A percentile compares a stretch with the other conserved stretches of the same genome.
Conservation (phyloP, 306 rosid species). For the Malus asiatica region DNA sequence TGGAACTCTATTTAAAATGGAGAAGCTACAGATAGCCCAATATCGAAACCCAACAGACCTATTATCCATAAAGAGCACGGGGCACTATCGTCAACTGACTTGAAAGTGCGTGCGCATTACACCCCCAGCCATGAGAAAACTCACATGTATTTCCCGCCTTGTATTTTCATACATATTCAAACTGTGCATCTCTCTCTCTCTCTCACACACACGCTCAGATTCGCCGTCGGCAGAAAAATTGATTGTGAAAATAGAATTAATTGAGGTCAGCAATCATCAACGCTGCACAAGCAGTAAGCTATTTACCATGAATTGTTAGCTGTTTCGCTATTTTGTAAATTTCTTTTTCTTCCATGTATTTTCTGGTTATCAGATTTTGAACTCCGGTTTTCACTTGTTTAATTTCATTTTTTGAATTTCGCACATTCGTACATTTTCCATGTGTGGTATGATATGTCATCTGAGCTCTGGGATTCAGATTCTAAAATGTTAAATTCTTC, state of each 20-base stretch:
- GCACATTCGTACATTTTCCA: neutral
- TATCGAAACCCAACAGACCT: no score
- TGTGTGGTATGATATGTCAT: neutral
- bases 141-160: conserved; percentile 13
- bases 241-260: neutral
- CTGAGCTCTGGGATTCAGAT: neutral
- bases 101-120: neutral
- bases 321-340: neutral
- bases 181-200: neutral
- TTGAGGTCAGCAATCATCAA: neutral
- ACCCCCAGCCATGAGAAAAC: no score
- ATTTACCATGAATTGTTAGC: neutral
- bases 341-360: neutral
- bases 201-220: neutral
- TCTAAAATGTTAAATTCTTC: neutral
- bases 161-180: neutral
- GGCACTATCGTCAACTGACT: neutral
- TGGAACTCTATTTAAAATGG: no score
- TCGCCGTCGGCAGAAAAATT: neutral
- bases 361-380: neutral
- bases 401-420: neutral
- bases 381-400: neutral
- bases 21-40: no score
- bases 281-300: conserved; percentile 1
- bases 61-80: neutral